These are phyloP conservation scores for Moniliella sp. DNA, from an alignment of 1,284 basidiomycete species.

Conservation along the genomic window DNA sequence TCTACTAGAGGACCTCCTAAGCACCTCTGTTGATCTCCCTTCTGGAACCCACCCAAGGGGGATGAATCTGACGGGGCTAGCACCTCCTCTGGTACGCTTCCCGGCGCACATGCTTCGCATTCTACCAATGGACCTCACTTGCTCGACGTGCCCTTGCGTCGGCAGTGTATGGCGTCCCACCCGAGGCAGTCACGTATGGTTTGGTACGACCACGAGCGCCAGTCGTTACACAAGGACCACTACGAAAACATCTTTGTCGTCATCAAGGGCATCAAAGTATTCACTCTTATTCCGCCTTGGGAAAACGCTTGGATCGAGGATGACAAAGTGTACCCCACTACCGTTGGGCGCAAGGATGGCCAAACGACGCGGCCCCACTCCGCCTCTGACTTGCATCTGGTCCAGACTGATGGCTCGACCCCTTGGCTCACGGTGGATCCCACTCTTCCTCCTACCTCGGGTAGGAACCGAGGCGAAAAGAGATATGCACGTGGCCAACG, in stretches of 20 bases:
- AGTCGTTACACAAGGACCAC: constrained; percentile 12
- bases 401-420: too few species aligned
- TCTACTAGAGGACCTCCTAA: constrained; percentile 8
- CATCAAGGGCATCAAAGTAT: constrained; percentile 17
- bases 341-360: neutral
- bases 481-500: constrained; percentile 8
- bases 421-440: constrained; percentile 26
- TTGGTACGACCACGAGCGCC: constrained; percentile 12
- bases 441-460: constrained; percentile 4
- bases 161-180: constrained; percentile 10
- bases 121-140: neutral
- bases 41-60: too few species aligned
- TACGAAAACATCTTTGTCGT: constrained; percentile 27
- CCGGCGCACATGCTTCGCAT: neutral
- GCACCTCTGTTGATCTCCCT: too few species aligned
- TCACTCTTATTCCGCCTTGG: constrained; percentile 16
- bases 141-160: constrained; percentile 7
- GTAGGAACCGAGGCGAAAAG: constrained; percentile 1
- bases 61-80: neutral
- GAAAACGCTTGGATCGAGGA: constrained; percentile 12
- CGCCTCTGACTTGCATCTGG: too few species aligned
- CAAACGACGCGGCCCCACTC: too few species aligned
- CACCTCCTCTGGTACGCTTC: neutral
- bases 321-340: constrained; percentile 6
- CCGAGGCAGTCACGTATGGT: constrained; percentile 24